Conservation (phyloP, 305 asterid genomes). For the Ruellia speciosa region DNA sequence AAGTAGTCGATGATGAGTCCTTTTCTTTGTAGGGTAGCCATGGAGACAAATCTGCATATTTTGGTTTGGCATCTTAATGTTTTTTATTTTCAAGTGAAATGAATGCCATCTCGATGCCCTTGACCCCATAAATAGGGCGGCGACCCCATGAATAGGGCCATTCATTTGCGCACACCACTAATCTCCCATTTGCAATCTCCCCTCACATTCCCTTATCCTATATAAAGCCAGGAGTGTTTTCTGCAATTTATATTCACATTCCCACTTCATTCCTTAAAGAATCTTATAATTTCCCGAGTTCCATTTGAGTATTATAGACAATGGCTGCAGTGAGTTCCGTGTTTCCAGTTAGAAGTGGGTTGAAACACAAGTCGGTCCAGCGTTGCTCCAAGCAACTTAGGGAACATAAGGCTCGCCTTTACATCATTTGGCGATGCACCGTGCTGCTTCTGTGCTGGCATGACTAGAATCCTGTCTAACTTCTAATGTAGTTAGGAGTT, state of each 20-base stretch:
- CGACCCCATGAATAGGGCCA: conserved; percentile 31
- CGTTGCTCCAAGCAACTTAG: conserved; percentile 43
- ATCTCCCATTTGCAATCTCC: neutral
- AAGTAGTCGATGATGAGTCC: conserved; percentile 5
- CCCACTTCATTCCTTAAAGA: neutral
- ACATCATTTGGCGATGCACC: conserved; percentile 48
- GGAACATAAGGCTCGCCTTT: conserved; percentile 42
- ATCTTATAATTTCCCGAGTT: neutral
- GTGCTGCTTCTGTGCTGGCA: conserved; percentile 43
- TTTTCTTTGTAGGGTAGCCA: conserved; percentile 37
- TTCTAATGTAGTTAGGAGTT: too few relatives aligned
- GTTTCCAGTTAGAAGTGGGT: conserved; percentile 24
- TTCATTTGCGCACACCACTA: conserved; percentile 28
- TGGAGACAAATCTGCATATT: conserved; percentile 33
- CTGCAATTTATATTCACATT: conserved; percentile 19
- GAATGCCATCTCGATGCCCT: too few relatives aligned
- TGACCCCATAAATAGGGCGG: conserved; percentile 3
- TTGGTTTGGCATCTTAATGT: conserved; percentile 24
- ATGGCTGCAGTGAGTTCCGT: conserved; percentile 23
- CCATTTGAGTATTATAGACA: neutral
- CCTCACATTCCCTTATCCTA: too few relatives aligned
- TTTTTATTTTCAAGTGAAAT: too few relatives aligned
- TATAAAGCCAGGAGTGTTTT: too few relatives aligned
- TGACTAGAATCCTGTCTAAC: conserved; percentile 18
- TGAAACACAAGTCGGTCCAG: conserved; percentile 33